These are phyloP conservation scores for Phytophthora sp. DNA, from an alignment of 352 stramenopile genomes.

Conservation along the genomic window DNA sequence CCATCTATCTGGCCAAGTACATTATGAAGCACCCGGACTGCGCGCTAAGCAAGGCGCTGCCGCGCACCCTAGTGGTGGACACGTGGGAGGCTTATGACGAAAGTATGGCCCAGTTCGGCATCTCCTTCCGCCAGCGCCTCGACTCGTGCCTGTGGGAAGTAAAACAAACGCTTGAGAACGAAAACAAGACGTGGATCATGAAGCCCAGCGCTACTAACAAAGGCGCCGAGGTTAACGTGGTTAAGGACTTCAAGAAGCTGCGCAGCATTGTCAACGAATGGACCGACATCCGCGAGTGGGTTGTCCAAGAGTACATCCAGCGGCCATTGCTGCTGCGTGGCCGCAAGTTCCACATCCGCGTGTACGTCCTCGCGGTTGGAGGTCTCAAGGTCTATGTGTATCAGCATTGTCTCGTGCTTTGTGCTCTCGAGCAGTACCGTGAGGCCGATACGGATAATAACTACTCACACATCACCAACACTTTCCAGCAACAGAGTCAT, in stretches of 20 bases:
- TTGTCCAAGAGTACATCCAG: constrained; percentile 66
- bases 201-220: constrained; percentile 82
- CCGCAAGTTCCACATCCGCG: constrained; percentile 78
- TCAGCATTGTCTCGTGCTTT: constrained; percentile 66
- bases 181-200: constrained; percentile 69
- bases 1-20: constrained; percentile 73
- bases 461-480: constrained; percentile 83
- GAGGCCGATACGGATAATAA: constrained; percentile 56
- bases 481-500: constrained; percentile 75
- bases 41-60: constrained; percentile 53
- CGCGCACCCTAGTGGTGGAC: constrained; percentile 66
- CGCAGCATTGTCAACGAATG: constrained; percentile 66
- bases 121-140: constrained; percentile 61
- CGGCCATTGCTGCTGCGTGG: constrained; percentile 57
- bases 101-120: constrained; percentile 58
- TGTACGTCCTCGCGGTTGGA: constrained; percentile 64
- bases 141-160: constrained; percentile 69
- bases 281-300: constrained; percentile 74
- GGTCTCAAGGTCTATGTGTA: constrained; percentile 76
- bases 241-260: constrained; percentile 67
- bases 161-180: constrained; percentile 48
- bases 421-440: constrained; percentile 55
- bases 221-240: constrained; percentile 68
- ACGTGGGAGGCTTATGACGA: constrained; percentile 77
- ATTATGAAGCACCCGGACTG: constrained; percentile 64